A percentile compares a stretch with the other conserved stretches of the same genome.
Evolutionary conservation across 371 early-diverging fungal genomes (phyloP).

Genomic region (Entomophthora muscae): DNA sequence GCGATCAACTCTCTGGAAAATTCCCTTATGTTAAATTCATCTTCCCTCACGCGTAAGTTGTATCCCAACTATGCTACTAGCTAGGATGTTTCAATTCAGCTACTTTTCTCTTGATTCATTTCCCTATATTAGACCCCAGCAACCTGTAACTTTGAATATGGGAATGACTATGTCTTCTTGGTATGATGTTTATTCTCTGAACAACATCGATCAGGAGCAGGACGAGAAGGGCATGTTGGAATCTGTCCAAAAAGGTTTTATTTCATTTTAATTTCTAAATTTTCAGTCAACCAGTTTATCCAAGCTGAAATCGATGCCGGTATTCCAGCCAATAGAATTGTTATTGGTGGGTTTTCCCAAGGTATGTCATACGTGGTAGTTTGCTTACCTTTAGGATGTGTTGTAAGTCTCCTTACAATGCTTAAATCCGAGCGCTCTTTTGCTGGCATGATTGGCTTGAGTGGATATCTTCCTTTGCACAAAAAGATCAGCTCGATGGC

Average conservation of each 20-base stretch:
- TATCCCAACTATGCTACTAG: neutral
- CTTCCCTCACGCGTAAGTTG: slow-evolving; percentile 59
- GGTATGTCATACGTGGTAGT: slow-evolving; percentile 20
- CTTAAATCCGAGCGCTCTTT: slow-evolving; percentile 53
- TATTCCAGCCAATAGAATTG: slow-evolving; percentile 67
- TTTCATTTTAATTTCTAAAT: neutral
- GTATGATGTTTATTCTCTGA: slow-evolving; percentile 59
- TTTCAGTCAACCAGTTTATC: slow-evolving; percentile 45
- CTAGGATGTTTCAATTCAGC: neutral
- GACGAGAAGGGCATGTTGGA: slow-evolving; percentile 61
- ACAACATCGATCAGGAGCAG: slow-evolving; percentile 28
- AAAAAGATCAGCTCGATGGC: slow-evolving; percentile 36
- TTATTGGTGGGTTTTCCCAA: slow-evolving; percentile 92
- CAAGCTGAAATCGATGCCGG: slow-evolving; percentile 58
- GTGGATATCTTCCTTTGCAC: slow-evolving; percentile 63
- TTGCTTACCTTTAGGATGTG: slow-evolving; percentile 24
- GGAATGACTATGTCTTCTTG: slow-evolving; percentile 76
- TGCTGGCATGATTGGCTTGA: slow-evolving; percentile 33
- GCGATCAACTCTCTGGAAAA: slow-evolving; percentile 26
- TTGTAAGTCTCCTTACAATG: slow-evolving; percentile 53
- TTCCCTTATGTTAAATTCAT: slow-evolving; percentile 73
- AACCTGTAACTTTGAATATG: slow-evolving; percentile 66
- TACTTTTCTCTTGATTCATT: slow-evolving; percentile 4
- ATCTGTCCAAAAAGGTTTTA: slow-evolving; percentile 32
- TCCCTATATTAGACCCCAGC: slow-evolving; percentile 27